A percentile compares a stretch with the other conserved stretches of the same genome.
Conservation (phyloP, 768 basidiomycete species). For the Termitomyces sp. region DNA sequence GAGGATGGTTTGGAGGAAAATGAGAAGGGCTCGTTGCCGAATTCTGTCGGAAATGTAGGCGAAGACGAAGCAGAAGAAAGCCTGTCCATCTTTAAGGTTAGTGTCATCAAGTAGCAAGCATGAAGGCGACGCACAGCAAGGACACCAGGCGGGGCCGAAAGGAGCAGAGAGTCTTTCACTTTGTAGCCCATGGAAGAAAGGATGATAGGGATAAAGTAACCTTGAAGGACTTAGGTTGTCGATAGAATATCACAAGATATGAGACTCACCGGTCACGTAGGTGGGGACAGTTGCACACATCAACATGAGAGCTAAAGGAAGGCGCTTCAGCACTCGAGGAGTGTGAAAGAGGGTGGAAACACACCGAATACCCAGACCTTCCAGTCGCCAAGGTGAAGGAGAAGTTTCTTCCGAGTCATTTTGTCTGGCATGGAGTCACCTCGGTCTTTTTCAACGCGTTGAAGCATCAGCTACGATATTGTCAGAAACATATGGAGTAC, state of each 20-base stretch:
- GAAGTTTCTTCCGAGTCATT: constrained; percentile 24
- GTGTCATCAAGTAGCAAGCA: background rate
- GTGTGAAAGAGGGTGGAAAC: background rate
- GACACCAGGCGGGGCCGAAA: constrained; percentile 30
- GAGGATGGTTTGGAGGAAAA: constrained; percentile 26
- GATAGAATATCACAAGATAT: background rate
- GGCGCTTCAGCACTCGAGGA: background rate
- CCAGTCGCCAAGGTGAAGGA: constrained; percentile 31
- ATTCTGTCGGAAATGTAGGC: constrained; percentile 33
- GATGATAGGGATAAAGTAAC: constrained; percentile 30
- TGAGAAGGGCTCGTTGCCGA: constrained; percentile 26
- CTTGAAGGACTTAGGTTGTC: background rate
- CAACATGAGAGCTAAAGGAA: constrained; percentile 28
- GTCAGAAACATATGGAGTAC: background rate
- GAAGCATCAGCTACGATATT: constrained; percentile 12
- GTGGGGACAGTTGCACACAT: constrained; percentile 31
- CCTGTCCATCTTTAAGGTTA: constrained; percentile 15
- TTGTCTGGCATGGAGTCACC: constrained; percentile 31
- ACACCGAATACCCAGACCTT: constrained; percentile 30
- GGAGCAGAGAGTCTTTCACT: constrained; percentile 21
- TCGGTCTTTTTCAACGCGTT: constrained; percentile 31
- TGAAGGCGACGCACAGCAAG: constrained; percentile 19
- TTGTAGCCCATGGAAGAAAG: constrained; percentile 29
- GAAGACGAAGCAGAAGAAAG: constrained; percentile 28
- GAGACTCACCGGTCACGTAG: constrained; percentile 24